Base-by-base conservation (phyloP, 164 flowering plant genomes). In the Protea cynaroides region DNA sequence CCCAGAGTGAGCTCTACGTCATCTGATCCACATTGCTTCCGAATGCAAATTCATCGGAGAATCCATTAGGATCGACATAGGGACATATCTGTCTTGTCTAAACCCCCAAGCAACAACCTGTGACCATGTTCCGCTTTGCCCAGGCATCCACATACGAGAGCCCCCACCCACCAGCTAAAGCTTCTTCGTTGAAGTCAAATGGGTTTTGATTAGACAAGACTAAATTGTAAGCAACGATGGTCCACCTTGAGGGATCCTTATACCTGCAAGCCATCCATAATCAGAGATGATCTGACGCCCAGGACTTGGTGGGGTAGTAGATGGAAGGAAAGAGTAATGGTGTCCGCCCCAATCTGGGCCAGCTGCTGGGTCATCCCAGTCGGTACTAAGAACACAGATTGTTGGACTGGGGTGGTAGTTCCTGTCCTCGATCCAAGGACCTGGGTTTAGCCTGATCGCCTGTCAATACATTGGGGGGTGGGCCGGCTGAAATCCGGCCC, bases 1-100 rank as follows among this genome's bases (percentile, higher is more conserved):
- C 96, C 97, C 36, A 91, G 93, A 1, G 97, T 93, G 75, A 93
- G 96, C 77, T 93, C 97, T 15, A 93, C 85, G 47, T 93, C 98
- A 73, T 93, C 97, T 25, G 91, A 75, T 22, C 72, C 95, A 64
- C 54, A 59, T 79, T 82, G 69, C 82, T 80, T 2, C 97, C 92
- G 71, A 93, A 93, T 25, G 98, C 98, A 83, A 93, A 93, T 71
- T 93, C 98, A 29, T 88, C 81, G 6, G 96, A 80, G 11, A 81
- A 81, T 10, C 76, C 84, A 68, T 88, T 94, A 1, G n/a, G n/a
- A n/a, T n/a, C n/a, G 87, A 63, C 95, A 87, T 90, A 11, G 93
- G 92, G 59, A 93, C 80, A 79, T 93, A 25, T 79, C 80, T 9
- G 81, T 80, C 12, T 72, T 83, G 67, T 83, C 90, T 44, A 72